Percentiles rank a stretch among this genome's conserved stretches.
phyloP scores from a whole-genome alignment of 805 yeast species.

The Candida sithepensis region DNA sequence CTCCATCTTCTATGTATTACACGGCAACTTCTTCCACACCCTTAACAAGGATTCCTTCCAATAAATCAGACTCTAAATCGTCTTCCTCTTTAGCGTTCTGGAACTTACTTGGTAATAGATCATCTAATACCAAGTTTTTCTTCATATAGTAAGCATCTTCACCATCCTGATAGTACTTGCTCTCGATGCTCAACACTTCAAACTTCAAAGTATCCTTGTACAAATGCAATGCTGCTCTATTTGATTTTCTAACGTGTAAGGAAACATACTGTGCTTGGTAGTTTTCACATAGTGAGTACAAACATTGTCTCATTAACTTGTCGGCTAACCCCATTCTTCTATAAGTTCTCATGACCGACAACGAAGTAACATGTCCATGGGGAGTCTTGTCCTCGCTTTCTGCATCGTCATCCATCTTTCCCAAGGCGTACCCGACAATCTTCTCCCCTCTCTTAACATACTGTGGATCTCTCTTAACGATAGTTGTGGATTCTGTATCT shows the following conservation, averaged over 20 bases:
- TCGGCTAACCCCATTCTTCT: conserved; percentile 95
- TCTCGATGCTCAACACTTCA: conserved; percentile 78
- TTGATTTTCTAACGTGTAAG: conserved; percentile 89
- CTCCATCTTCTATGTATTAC: too few relatives aligned
- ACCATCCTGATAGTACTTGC: conserved; percentile 91
- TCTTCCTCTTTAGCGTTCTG: conserved; percentile 50
- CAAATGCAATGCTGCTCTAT: conserved; percentile 89
- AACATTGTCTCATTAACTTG: conserved; percentile 75
- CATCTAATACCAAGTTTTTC: conserved; percentile 58
- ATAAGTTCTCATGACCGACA: conserved; percentile 93
- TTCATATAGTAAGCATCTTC: conserved; percentile 98
- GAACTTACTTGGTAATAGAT: conserved; percentile 54
- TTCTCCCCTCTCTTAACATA: conserved; percentile 68
- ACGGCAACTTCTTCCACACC: conserved; percentile 8
- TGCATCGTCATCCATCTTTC: conserved; percentile 95
- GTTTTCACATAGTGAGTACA: conserved; percentile 76
- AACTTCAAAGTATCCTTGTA: conserved; percentile 83
- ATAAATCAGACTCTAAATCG: conserved; percentile 48
- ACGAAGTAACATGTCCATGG: conserved; percentile 91
- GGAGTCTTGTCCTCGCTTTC: conserved; percentile 53
- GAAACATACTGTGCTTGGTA: conserved; percentile 82
- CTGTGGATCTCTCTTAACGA: conserved; percentile 34
- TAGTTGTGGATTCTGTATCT: conserved; percentile 13
- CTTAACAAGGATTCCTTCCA: conserved; percentile 31
- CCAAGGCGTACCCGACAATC: conserved; percentile 92